Conservation (phyloP, 2,329 filamentous ascomycete genomes). For the Arthrobotrys pseudoclavata region DNA sequence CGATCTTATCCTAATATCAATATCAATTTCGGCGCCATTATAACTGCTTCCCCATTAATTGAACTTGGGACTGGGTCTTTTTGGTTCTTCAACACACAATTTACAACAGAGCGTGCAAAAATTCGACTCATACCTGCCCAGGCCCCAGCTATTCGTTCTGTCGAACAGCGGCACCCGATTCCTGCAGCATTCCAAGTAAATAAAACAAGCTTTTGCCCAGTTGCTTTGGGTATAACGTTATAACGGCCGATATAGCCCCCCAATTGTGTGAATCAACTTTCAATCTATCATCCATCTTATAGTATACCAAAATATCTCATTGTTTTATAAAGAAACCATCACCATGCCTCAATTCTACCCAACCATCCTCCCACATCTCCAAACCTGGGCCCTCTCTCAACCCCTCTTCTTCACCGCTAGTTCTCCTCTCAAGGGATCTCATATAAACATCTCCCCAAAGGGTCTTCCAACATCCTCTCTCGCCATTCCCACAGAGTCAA, state of each 20-base stretch:
- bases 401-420: conserved; percentile 82
- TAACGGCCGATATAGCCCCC: conserved; percentile 34
- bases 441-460: conserved; percentile 84
- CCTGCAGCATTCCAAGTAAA: background rate
- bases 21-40: background rate
- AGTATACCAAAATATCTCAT: no score
- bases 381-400: conserved; percentile 76
- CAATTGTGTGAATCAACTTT: conserved; percentile 21
- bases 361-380: conserved; percentile 71
- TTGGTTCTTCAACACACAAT: conserved; percentile 41
- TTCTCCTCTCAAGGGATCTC: conserved; percentile 72
- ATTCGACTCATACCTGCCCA: conserved; percentile 20
- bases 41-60: background rate
- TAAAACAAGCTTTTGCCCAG: background rate
- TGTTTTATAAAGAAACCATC: no score
- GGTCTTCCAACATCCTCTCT: conserved; percentile 76
- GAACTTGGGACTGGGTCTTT: no score
- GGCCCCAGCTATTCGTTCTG: background rate
- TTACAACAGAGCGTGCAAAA: conserved; percentile 29
- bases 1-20: background rate
- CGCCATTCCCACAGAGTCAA: conserved; percentile 70
- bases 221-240: conserved; percentile 25
- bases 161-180: background rate
- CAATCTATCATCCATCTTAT: background rate
- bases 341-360: conserved; percentile 74